A percentile compares a stretch with the other conserved stretches of the same genome.
Conservation (phyloP, 2,329 filamentous ascomycete genomes). For the Purpureocillium lavendulum region DNA sequence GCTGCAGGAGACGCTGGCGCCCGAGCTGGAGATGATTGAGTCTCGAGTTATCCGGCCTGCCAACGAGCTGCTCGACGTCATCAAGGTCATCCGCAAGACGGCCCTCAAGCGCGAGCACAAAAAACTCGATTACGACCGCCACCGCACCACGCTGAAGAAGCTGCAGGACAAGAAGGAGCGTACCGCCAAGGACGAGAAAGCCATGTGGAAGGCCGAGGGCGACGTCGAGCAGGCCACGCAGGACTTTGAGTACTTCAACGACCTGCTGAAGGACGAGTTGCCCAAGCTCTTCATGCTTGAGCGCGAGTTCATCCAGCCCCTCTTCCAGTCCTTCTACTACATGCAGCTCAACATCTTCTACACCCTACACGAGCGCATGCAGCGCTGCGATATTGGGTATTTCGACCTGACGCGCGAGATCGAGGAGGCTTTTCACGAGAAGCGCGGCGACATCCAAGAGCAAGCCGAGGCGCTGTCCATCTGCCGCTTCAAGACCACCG, state of each 20-base stretch:
- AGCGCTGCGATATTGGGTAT: constrained; percentile 93
- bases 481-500: constrained; percentile 84
- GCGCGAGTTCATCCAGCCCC: constrained; percentile 86
- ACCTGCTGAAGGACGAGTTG: constrained; percentile 90
- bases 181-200: constrained; percentile 92
- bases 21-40: constrained; percentile 97
- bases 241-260: constrained; percentile 97
- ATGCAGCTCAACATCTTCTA: constrained; percentile 99
- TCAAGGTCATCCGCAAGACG: constrained; percentile 90
- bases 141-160: constrained; percentile 78
- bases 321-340: constrained; percentile 99
- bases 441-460: constrained; percentile 82
- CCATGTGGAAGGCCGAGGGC: constrained; percentile 88
- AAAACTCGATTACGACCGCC: constrained; percentile 91
- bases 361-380: constrained; percentile 96
- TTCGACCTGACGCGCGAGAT: constrained; percentile 89
- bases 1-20: constrained; percentile 76
- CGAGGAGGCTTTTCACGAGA: constrained; percentile 81
- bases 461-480: constrained; percentile 77
- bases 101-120: constrained; percentile 91
- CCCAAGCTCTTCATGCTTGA: constrained; percentile 87
- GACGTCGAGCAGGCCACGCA: constrained; percentile 87
- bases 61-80: constrained; percentile 85
- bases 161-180: constrained; percentile 97
- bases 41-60: constrained; percentile 83